A percentile compares a stretch with the other conserved stretches of the same genome.
Evolutionary conservation across 2,329 filamentous ascomycete species (phyloP).

Genomic region (Decorospora gaudefroyi): DNA sequence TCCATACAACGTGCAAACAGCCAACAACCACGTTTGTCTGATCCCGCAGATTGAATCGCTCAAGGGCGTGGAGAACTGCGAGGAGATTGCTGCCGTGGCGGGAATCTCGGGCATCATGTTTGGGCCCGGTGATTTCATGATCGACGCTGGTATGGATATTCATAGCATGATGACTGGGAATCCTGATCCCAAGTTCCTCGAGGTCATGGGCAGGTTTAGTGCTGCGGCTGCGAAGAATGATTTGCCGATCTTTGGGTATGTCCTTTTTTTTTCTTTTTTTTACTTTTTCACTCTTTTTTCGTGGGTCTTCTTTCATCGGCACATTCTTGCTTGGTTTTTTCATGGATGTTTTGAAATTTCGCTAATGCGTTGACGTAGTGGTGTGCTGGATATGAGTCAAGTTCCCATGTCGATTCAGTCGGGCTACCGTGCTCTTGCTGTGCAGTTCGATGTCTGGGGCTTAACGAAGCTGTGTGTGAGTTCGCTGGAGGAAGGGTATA

Average conservation of each 20-base stretch:
- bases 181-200: conserved; percentile 24
- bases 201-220: conserved; percentile 27
- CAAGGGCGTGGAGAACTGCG: conserved; percentile 32
- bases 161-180: conserved; percentile 17
- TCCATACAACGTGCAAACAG: conserved; percentile 29
- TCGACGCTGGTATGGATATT: conserved; percentile 31
- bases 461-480: conserved; percentile 23
- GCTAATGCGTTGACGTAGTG: conserved; percentile 9
- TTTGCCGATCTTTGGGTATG: conserved; percentile 30
- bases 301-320: too few species aligned
- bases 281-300: neutral
- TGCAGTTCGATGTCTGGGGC: conserved; percentile 36
- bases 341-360: too few species aligned
- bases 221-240: conserved; percentile 29
- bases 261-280: neutral
- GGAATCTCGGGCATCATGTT: conserved; percentile 37
- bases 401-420: conserved; percentile 30
- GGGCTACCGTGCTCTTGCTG: conserved; percentile 25
- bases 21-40: conserved; percentile 34
- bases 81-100: conserved; percentile 34
- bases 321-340: too few species aligned
- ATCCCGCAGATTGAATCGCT: conserved; percentile 36
- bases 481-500: conserved; percentile 23
- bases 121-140: conserved; percentile 33
- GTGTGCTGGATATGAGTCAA: conserved; percentile 23